phyloP scores from a whole-genome alignment of 331 rosid genomes.

The Arachis monticola region DNA sequence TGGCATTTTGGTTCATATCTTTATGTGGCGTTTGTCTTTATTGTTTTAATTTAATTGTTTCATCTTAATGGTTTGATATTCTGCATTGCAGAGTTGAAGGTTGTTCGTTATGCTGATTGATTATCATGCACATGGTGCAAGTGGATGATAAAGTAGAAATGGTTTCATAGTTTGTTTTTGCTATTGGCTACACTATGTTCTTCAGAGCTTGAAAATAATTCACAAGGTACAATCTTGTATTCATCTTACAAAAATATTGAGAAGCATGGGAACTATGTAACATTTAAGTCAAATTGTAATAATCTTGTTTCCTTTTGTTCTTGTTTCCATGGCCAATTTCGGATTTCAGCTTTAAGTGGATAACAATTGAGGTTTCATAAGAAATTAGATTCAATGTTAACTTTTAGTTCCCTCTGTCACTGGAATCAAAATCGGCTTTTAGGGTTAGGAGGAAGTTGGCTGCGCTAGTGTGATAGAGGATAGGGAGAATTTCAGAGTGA shows the following conservation, averaged over 20 bases:
- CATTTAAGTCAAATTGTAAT: conserved; percentile 19
- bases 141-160: conserved; percentile 58
- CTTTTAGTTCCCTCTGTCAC: neutral
- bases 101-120: conserved; percentile 27
- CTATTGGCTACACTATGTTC: conserved; percentile 51
- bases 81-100: conserved; percentile 41
- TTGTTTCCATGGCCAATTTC: neutral
- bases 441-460: conserved; percentile 4
- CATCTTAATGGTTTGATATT: conserved; percentile 31
- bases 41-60: neutral
- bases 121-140: conserved; percentile 28
- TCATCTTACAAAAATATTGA: neutral
- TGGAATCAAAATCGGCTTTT: neutral
- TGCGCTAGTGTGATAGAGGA: neutral
- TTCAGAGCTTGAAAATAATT: conserved; percentile 48
- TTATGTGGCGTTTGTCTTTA: neutral
- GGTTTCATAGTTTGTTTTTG: conserved; percentile 48
- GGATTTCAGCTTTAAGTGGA: conserved; percentile 3
- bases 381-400: neutral
- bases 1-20: neutral
- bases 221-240: conserved; percentile 62
- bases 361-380: conserved; percentile 13
- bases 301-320: conserved; percentile 1
- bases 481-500: too few species aligned
- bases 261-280: conserved; percentile 14